Percentiles rank a stretch among this genome's conserved stretches.
Conservation (phyloP, 2,329 filamentous ascomycete species). For the Aspergillus phoenicis region DNA sequence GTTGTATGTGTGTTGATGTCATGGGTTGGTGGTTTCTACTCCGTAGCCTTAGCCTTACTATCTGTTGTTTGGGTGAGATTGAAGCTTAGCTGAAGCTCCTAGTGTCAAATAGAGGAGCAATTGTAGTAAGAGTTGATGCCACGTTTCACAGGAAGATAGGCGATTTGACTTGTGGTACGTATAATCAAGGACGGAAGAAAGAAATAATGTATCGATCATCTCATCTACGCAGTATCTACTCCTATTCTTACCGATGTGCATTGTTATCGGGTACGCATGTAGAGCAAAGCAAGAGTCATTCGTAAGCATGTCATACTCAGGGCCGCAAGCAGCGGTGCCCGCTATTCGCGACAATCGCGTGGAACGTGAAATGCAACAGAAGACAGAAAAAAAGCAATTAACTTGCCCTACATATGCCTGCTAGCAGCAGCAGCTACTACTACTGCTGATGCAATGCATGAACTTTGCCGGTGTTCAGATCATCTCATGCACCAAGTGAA, state of each 20-base stretch:
- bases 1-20: background rate
- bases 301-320: background rate
- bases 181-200: background rate
- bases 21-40: background rate
- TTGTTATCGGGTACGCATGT: background rate
- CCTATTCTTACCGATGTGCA: background rate
- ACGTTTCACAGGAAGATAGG: background rate
- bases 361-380: background rate
- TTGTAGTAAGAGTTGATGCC: background rate
- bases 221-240: background rate
- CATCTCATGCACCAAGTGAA: conserved; percentile 5
- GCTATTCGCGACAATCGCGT: conserved; percentile 14
- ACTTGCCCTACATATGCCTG: conserved; percentile 3
- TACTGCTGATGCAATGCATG: conserved; percentile 10
- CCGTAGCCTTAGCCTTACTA: no score
- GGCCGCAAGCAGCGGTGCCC: background rate
- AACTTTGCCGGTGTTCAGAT: conserved; percentile 9
- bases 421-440: background rate
- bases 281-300: background rate
- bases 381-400: conserved; percentile 1
- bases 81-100: background rate
- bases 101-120: background rate
- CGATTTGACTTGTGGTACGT: background rate
- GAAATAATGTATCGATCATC: background rate
- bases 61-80: background rate